Conservation (phyloP, 257 asterid species). For the Solanum medicagineum region DNA sequence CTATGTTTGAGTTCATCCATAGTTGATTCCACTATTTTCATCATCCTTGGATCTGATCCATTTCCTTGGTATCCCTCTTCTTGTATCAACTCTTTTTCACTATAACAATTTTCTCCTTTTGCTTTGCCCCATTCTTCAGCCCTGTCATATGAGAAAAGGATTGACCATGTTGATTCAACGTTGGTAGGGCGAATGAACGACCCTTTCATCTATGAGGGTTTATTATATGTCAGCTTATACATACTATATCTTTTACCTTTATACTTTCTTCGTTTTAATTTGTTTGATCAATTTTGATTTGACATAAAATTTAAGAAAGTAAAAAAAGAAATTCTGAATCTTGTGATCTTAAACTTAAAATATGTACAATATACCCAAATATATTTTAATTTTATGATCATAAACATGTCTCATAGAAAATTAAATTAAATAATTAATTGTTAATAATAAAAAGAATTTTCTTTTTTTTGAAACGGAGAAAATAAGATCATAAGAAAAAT, state of each 20-base stretch:
- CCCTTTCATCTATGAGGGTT: not conserved
- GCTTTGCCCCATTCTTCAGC: constrained; percentile 72
- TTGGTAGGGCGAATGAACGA: not conserved
- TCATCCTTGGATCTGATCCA: constrained; percentile 72
- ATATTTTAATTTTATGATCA: not conserved
- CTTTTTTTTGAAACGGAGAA: no score
- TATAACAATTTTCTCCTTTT: constrained; percentile 39
- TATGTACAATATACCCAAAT: not conserved
- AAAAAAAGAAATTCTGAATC: not conserved
- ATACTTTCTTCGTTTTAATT: not conserved
- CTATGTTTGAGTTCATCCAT: constrained; percentile 32
- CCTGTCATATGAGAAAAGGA: constrained; percentile 16
- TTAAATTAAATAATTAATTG: not conserved
- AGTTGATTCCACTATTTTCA: constrained; percentile 47
- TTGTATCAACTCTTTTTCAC: constrained; percentile 35
- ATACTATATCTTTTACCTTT: not conserved
- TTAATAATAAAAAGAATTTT: no score
- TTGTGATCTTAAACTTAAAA: not conserved
- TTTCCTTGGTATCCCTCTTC: constrained; percentile 47
- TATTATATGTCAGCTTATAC: not conserved
- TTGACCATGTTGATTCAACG: not conserved
- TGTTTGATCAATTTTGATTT: not conserved
- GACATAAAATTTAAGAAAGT: not conserved
- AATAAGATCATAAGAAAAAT: not conserved
- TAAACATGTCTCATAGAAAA: not conserved